phyloP scores from a whole-genome alignment of 1,139 yeast genomes.

The Candida neerlandica region DNA sequence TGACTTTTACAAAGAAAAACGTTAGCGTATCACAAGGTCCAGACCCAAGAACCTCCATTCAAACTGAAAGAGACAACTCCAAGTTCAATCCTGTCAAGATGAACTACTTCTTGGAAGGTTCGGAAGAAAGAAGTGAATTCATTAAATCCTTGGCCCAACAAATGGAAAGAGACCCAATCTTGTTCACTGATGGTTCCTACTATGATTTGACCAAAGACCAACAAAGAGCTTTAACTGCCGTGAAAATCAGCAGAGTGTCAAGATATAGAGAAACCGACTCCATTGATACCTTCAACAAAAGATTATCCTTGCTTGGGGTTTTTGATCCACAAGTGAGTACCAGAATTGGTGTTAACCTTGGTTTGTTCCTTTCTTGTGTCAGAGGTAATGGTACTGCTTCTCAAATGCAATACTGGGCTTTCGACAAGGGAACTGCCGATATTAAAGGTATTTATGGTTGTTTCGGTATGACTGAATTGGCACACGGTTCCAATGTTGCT shows the following conservation, averaged over 20 bases:
- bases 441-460: constrained; percentile 47
- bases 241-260: constrained; percentile 40
- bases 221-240: constrained; percentile 39
- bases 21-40: constrained; percentile 28
- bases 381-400: constrained; percentile 69
- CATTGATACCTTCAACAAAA: constrained; percentile 36
- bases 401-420: constrained; percentile 45
- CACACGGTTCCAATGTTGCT: constrained; percentile 51
- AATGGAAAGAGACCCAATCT: constrained; percentile 48
- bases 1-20: constrained; percentile 17
- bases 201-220: constrained; percentile 42
- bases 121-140: constrained; percentile 32
- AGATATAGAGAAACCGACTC: constrained; percentile 43
- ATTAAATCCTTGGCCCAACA: constrained; percentile 34
- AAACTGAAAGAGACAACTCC: constrained; percentile 34
- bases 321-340: constrained; percentile 61
- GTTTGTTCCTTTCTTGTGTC: constrained; percentile 68
- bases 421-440: constrained; percentile 37
- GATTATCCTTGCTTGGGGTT: constrained; percentile 58
- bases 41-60: constrained; percentile 37
- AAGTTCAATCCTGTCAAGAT: constrained; percentile 35
- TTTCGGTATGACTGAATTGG: constrained; percentile 54
- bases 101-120: constrained; percentile 47
- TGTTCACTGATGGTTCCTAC: constrained; percentile 34
- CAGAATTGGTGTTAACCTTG: constrained; percentile 63